Evolutionary conservation across 345 rosid genomes (phyloP), one percentile per base, ranked within the genome.

Genomic region (Lepidium sativum): DNA sequence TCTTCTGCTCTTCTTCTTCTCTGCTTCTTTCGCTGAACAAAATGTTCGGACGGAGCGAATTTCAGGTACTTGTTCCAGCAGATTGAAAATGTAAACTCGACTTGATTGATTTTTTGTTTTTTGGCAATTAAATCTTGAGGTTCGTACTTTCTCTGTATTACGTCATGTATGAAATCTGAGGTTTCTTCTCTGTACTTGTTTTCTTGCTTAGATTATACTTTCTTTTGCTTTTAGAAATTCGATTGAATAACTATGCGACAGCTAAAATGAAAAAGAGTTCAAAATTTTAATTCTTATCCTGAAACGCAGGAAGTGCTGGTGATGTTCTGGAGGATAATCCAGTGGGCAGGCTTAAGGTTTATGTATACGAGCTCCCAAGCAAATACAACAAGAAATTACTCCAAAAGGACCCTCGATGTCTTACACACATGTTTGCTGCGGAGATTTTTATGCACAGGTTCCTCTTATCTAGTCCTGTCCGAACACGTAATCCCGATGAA

Each of bases 321-420:
- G 98, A 92, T 79, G 97, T 89, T 8, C 73, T 92, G 69, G 98
- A 92, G 67, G 98, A 92, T 73, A 66, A 92, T 79, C 98, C 98
- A 12, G 94, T 92, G 13, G 97, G 98, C 52, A 87, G 74, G 83
- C 73, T 92, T 53, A 92, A 89, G 79, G 98, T 89, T 11, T 89
- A 78, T 42, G 79, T 92, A 6, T 89, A 92, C 32, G 98, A 89
- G 63, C 98, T 92, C 15, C 98, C 98, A 11, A 92, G 88, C 83
- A 89, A 87, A 54, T 89, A 92, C 78, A 92, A 87, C 78, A 92
- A 86, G 83, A 92, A 89, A 54, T 63, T 89, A 33, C 96, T 89
- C 8, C 97, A 87, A 61, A 92, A 89, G 67, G 97, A 92, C n/a
- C 87, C 96, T 15, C 80, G 98, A 79, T 92, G 98, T 71, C 87